These are phyloP conservation scores for Fusarium globosum DNA, from an alignment of 2,329 filamentous ascomycete genomes.

Conservation along the genomic window DNA sequence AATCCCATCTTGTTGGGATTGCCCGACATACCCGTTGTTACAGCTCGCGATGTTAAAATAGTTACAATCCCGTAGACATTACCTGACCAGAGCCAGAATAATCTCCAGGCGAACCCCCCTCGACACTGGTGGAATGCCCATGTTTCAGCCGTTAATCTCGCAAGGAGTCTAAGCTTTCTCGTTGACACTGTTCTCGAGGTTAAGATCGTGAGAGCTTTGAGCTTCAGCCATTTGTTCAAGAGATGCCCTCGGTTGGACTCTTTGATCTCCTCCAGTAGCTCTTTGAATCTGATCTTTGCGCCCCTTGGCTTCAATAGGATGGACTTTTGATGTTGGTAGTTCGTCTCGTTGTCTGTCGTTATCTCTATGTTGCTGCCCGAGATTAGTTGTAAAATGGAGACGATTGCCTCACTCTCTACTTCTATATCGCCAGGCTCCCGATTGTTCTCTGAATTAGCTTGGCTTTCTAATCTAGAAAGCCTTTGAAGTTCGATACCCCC, in stretches of 20 bases:
- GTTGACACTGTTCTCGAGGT: accelerated
- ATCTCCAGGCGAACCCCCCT: neutral
- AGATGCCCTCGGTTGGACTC: neutral
- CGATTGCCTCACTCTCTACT: neutral
- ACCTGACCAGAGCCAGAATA: neutral
- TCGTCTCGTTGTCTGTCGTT: neutral
- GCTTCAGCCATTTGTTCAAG: neutral
- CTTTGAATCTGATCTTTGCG: accelerated
- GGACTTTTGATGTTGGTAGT: too few species aligned
- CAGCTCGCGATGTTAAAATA: neutral
- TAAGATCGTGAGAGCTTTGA: neutral
- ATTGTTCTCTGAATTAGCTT: accelerated
- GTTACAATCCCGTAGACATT: neutral
- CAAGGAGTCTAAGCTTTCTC: accelerated
- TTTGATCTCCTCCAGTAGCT: accelerated
- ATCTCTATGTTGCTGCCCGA: accelerated
- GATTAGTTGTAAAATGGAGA: neutral
- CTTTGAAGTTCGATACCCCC: neutral
- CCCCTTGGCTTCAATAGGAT: accelerated
- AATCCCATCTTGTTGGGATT: neutral
- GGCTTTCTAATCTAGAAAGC: neutral
- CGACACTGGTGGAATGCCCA: conserved; percentile 7
- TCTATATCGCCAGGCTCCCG: too few species aligned
- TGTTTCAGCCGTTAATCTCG: neutral
- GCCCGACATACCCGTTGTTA: neutral